Base-by-base conservation (phyloP, 2,329 filamentous ascomycete species). In the Ilyonectria destructans region DNA sequence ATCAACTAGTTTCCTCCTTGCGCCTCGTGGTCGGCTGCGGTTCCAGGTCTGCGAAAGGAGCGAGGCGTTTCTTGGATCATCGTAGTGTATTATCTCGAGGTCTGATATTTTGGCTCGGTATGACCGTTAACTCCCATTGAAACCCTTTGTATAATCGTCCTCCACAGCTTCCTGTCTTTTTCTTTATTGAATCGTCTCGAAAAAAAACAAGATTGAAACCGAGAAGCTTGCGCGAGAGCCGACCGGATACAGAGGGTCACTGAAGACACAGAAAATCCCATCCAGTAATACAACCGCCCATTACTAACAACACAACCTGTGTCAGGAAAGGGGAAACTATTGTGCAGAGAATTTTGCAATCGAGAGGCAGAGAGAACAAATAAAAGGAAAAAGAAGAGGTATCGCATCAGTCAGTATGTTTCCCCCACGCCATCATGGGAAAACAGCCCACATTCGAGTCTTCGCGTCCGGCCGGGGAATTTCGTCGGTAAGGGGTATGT, bases 41-140 rank as follows among this genome's bases (percentile, higher is more conserved):
- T 54, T 29, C 26, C 8, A 21, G 49, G 49, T 29, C 43, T 40
- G 55, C 13, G 31, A 61, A 31, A 56, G 63, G 58, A 40, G 57
- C 51, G 63, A 26, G 48, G 46, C 35, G 37, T 56, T 58, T 65
- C 63, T 78, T 79, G 69, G 72, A 77, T 79, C 78, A 80, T 80
- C 74, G 76, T 79, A 74, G 72, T 80, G 74, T 80, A 81, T 81
- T 81, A 81, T 79, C 74, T 80, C 71, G 74, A 76, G 73, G 74
- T 76, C 76, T 80, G 76, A 77, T 74, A 68, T 73, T 75, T 73
- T 75, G 73, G 74, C 75, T 76, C 76, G 75, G 76, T 80, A 77
- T 77, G 75, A 71, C 77, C 77, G 69, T 77, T 70, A 78, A 78
- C 74, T 74, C 74, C 75, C 69, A 66, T 71, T 64, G 59, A 69